Evolutionary conservation across 2,329 filamentous ascomycete species (phyloP).

Genomic region (Aspergillus sp.): DNA sequence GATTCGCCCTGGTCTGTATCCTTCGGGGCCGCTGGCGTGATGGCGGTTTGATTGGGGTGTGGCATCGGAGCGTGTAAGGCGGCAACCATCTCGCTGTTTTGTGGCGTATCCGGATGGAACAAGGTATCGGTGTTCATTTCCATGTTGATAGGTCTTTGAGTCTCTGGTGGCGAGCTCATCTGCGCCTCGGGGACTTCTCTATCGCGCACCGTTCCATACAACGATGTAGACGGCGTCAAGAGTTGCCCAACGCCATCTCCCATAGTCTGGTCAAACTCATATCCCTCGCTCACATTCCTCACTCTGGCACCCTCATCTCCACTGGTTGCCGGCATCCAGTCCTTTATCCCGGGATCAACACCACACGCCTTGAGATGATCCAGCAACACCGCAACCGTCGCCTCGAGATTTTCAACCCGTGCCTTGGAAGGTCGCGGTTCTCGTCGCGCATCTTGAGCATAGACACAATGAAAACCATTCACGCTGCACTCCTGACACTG

Average conservation of each 20-base stretch:
- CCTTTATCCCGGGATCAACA: background rate
- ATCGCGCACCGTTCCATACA: background rate
- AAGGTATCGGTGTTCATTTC: background rate
- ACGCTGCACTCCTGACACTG: background rate
- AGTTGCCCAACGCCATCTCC: background rate
- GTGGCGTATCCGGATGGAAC: background rate
- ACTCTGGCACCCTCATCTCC: background rate
- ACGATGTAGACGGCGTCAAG: background rate
- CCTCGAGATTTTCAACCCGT: background rate
- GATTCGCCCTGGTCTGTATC: background rate
- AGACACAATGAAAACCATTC: background rate
- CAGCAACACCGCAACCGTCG: background rate
- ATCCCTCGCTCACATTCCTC: background rate
- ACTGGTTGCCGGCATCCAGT: background rate
- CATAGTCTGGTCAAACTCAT: background rate
- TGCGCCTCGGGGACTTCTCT: background rate
- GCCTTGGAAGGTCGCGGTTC: background rate
- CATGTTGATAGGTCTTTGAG: background rate
- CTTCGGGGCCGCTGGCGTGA: background rate
- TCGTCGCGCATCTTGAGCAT: background rate
- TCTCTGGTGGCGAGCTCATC: background rate
- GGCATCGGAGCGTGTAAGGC: background rate
- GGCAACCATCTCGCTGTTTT: background rate
- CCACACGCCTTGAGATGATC: background rate
- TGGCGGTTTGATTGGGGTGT: background rate